Evolutionary conservation across 768 basidiomycete genomes (phyloP).

Genomic region (Boletellus ananas): DNA sequence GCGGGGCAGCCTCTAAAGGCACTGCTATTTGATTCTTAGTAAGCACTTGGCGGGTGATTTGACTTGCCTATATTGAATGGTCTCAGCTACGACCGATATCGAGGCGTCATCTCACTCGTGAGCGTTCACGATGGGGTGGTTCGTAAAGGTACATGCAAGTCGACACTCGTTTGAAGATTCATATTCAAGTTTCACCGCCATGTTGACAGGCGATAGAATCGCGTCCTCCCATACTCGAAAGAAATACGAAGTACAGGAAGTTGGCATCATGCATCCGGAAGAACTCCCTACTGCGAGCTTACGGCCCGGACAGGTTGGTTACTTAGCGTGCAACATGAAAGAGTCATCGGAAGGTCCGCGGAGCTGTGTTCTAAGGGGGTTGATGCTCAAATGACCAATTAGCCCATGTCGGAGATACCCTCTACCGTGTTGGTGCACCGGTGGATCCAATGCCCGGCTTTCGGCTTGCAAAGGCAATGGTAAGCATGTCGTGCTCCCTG

Average conservation of each 20-base stretch:
- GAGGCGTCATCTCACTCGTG: conserved; percentile 92
- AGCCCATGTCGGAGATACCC: conserved; percentile 95
- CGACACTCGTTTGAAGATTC: not conserved
- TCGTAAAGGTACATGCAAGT: conserved; percentile 58
- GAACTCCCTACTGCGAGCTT: conserved; percentile 70
- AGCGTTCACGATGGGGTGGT: conserved; percentile 77
- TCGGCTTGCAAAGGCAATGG: conserved; percentile 93
- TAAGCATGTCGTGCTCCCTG: conserved; percentile 26
- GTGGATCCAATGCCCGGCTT: conserved; percentile 89
- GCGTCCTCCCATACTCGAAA: conserved; percentile 79
- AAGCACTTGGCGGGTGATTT: conserved; percentile 24
- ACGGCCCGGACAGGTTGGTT: conserved; percentile 81
- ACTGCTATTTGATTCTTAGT: conserved; percentile 92
- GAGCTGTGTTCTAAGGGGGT: not conserved
- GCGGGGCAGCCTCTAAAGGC: conserved; percentile 63
- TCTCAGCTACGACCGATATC: conserved; percentile 85
- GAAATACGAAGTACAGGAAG: conserved; percentile 82
- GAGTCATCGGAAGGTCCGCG: conserved; percentile 82
- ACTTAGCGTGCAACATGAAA: conserved; percentile 96
- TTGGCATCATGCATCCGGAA: conserved; percentile 89
- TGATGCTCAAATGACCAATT: conserved; percentile 5
- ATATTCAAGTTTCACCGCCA: not conserved
- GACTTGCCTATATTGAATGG: conserved; percentile 8
- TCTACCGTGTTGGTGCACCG: conserved; percentile 66
- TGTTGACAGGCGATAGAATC: conserved; percentile 77